Evolutionary conservation across 1,139 yeast species (phyloP).

Genomic region (Yamadazyma buinensis): DNA sequence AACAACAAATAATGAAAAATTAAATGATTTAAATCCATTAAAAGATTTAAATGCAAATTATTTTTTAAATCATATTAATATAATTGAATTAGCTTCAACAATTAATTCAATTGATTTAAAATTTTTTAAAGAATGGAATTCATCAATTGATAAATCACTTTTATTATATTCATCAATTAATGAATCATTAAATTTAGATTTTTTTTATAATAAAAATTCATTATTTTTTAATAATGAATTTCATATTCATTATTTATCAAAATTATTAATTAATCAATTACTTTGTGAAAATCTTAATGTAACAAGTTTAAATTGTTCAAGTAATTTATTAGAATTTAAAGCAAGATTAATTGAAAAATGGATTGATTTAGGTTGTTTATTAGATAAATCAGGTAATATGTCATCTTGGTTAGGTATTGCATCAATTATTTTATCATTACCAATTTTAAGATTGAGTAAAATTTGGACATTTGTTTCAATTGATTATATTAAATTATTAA

Average conservation of each 20-base stretch:
- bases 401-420: slow-evolving; percentile 94
- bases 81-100: slow-evolving; percentile 50
- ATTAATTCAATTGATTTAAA: slow-evolving; percentile 55
- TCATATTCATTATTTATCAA: slow-evolving; percentile 74
- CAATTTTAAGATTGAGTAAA: slow-evolving; percentile 67
- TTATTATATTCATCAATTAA: slow-evolving; percentile 28
- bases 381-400: slow-evolving; percentile 87
- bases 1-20: slow-evolving; percentile 7
- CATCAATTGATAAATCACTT: slow-evolving; percentile 51
- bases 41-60: slow-evolving; percentile 31
- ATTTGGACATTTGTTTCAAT: slow-evolving; percentile 76
- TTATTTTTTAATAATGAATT: slow-evolving; percentile 61
- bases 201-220: slow-evolving; percentile 42
- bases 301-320: slow-evolving; percentile 10
- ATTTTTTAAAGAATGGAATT: slow-evolving; percentile 68
- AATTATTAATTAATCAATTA: slow-evolving; percentile 67
- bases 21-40: slow-evolving; percentile 22
- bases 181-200: slow-evolving; percentile 21
- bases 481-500: slow-evolving; percentile 57
- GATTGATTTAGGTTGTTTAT: slow-evolving; percentile 78
- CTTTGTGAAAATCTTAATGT: slow-evolving; percentile 38
- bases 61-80: slow-evolving; percentile 41
- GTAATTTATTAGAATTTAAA: slow-evolving; percentile 38
- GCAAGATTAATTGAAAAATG: slow-evolving; percentile 75
- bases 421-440: slow-evolving; percentile 76